These are phyloP conservation scores for Huiozyma sinensis DNA, from an alignment of 805 yeast species.

Conservation along the genomic window DNA sequence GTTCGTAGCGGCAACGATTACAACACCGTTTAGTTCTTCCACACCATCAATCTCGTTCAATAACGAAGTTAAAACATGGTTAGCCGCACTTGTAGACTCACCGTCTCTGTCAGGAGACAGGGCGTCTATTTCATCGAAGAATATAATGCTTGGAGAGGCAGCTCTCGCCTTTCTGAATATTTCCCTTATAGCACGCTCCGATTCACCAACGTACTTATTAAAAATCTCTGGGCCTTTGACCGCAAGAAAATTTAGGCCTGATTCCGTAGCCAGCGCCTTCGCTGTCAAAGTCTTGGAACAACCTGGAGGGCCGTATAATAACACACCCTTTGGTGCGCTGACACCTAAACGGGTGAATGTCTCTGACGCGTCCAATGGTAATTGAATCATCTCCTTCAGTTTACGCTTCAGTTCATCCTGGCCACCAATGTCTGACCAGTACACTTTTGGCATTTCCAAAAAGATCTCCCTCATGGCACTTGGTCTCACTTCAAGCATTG, in stretches of 20 bases:
- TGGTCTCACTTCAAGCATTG: slow-evolving; percentile 76
- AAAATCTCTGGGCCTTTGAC: slow-evolving; percentile 96
- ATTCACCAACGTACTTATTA: slow-evolving; percentile 92
- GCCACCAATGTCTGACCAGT: slow-evolving; percentile 95
- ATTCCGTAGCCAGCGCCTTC: slow-evolving; percentile 89
- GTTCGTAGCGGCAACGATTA: slow-evolving; percentile 92
- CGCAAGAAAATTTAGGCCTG: slow-evolving; percentile 86
- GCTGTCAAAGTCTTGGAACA: slow-evolving; percentile 94
- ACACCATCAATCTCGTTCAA: slow-evolving; percentile 96
- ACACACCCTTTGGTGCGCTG: slow-evolving; percentile 83
- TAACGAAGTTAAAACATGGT: slow-evolving; percentile 79
- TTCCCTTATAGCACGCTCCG: slow-evolving; percentile 87
- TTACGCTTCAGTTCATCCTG: slow-evolving; percentile 74
- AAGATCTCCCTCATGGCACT: slow-evolving; percentile 96
- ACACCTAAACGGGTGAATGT: slow-evolving; percentile 72
- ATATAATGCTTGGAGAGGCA: slow-evolving; percentile 87
- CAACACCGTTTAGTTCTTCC: slow-evolving; percentile 87
- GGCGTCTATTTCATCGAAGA: slow-evolving; percentile 96
- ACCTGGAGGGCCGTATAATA: slow-evolving; percentile 96
- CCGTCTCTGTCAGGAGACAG: slow-evolving; percentile 66
- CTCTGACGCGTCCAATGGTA: slow-evolving; percentile 77
- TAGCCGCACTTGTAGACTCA: slow-evolving; percentile 55
- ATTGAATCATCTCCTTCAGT: slow-evolving; percentile 79
- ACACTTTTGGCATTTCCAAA: slow-evolving; percentile 86
- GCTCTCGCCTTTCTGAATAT: slow-evolving; percentile 89